Evolutionary conservation across 768 basidiomycete genomes (phyloP).

Genomic region (Kwoniella sp.): DNA sequence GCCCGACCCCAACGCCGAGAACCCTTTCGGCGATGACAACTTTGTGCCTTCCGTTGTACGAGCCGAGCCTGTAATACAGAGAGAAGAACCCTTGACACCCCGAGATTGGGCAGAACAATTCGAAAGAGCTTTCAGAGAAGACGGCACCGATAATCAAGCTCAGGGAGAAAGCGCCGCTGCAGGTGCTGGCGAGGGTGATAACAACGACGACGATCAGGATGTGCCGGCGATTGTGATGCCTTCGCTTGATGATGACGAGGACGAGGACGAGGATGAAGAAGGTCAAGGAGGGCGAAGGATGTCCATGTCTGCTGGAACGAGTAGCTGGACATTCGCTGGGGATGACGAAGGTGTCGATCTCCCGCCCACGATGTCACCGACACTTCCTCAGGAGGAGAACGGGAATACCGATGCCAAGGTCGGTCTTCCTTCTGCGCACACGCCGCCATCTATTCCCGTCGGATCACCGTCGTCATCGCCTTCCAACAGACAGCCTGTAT

Average conservation of each 20-base stretch:
- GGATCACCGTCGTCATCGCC: neutral
- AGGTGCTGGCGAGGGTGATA: slow-evolving; percentile 16
- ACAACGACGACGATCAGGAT: slow-evolving; percentile 32
- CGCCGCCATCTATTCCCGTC: neutral
- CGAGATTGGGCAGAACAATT: slow-evolving; percentile 54
- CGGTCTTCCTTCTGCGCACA: neutral
- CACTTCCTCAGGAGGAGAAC: slow-evolving; percentile 18
- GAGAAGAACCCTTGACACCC: slow-evolving; percentile 45
- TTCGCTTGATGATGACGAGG: slow-evolving; percentile 10
- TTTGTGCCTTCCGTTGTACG: slow-evolving; percentile 35
- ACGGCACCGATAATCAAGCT: slow-evolving; percentile 32
- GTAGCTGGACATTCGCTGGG: slow-evolving; percentile 37
- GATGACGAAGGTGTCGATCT: slow-evolving; percentile 36
- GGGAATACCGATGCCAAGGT: neutral
- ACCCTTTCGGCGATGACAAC: slow-evolving; percentile 54
- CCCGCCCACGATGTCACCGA: slow-evolving; percentile 29
- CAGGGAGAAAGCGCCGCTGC: slow-evolving; percentile 7
- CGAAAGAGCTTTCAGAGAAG: slow-evolving; percentile 40
- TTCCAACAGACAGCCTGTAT: neutral
- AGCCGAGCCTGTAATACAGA: slow-evolving; percentile 29
- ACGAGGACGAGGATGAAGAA: slow-evolving; percentile 18
- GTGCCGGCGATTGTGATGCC: slow-evolving; percentile 23
- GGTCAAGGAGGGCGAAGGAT: slow-evolving; percentile 11
- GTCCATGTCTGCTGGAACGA: slow-evolving; percentile 20
- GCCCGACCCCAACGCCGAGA: slow-evolving; percentile 25